Evolutionary conservation across 192 early-diverging fungal species (phyloP), one percentile per base, ranked within the genome.

Genomic region (Dimargaris xerosporica): DNA sequence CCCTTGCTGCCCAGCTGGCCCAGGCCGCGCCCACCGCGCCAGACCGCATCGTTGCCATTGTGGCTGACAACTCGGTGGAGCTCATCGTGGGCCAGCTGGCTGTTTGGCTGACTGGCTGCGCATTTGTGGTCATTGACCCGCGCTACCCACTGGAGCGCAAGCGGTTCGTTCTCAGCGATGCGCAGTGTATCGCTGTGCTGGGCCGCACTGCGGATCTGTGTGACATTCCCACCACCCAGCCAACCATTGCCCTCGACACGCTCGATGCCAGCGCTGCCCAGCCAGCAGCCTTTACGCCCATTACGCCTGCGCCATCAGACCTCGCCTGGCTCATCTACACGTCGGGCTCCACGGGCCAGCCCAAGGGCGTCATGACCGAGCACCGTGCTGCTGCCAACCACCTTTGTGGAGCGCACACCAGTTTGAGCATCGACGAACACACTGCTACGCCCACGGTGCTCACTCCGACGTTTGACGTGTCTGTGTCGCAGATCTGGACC

Each of bases 271-370:
- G 19, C 25, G 17, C 47, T 4, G 47, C 9, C 17, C 25, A 50
- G 4, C 47, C 17, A 21, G 25, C 25, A 23, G 47, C 47, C 17
- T 21, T 1, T 4, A 23, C 17, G 7, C 25, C 47, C 17, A 4
- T 23, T 17, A 7, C 47, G 25, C 47, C 47, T 2, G 17, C 25
- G 25, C 47, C 47, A 17, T 39, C 29, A 17, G 6, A 59, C 31
- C 0, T 59, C 7, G 56, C 56, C 56, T 59, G 9, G 15, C 19
- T 59, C 39, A 34, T 39, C 9, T 59, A 28, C 31, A 59, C 56
- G 12, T 59, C 56, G 3, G 56, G 56, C 5, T 28, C 56, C 39
- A 59, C 56, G 11, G 56, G 56, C 4, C 30, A 19, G 16, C 56
- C 56, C 5, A 59, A 59, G 15, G 56, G 56, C 30, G 29, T 59